These are phyloP conservation scores for Collybia sordida DNA, from an alignment of 768 basidiomycete genomes.

Conservation along the genomic window DNA sequence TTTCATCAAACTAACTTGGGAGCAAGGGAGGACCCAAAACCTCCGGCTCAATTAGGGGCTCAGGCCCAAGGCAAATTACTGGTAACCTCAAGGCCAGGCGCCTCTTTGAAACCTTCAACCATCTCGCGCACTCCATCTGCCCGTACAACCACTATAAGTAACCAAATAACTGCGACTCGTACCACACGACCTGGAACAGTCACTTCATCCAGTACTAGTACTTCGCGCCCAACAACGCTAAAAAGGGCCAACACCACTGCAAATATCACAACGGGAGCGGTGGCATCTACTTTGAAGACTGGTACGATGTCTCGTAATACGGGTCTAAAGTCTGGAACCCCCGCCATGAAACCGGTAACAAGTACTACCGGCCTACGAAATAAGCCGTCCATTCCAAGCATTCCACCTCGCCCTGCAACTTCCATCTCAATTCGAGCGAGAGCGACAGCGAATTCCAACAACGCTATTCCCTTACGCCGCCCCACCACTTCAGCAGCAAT, in stretches of 20 bases:
- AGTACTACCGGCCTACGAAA: neutral
- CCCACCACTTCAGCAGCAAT: slow-evolving; percentile 10
- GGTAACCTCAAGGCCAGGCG: neutral
- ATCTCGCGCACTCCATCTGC: neutral
- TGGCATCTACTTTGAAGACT: no score
- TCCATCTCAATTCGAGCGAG: slow-evolving; percentile 1
- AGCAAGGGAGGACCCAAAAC: neutral
- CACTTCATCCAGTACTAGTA: neutral
- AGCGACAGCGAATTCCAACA: neutral
- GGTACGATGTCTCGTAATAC: no score
- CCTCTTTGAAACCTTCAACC: neutral
- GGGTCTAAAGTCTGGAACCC: neutral
- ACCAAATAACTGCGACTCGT: neutral
- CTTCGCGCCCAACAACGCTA: neutral
- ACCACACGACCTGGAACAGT: slow-evolving; percentile 1
- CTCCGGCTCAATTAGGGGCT: neutral
- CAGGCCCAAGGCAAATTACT: neutral
- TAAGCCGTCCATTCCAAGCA: neutral
- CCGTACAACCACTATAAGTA: neutral
- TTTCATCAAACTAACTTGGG: slow-evolving; percentile 14
- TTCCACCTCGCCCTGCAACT: slow-evolving; percentile 6
- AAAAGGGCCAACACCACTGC: neutral
- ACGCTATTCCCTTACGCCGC: slow-evolving; percentile 1
- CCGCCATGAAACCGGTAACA: neutral
- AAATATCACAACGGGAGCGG: no score